Evolutionary conservation across 78 protist genomes (phyloP).

Genomic region (Neovahlkampfia damariscottae): DNA sequence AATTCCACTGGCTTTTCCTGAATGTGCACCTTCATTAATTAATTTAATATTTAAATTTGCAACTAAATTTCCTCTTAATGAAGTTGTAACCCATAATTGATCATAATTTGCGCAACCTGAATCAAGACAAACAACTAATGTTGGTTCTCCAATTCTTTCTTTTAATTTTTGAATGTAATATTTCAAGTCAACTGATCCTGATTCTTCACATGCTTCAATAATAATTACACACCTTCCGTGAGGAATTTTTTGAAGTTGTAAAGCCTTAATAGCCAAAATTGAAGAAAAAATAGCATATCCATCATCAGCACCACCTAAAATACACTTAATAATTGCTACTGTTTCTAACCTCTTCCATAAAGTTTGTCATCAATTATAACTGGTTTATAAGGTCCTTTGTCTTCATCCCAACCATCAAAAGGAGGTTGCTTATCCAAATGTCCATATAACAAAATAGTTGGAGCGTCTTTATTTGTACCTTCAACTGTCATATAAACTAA

Average conservation of each 20-base stretch:
- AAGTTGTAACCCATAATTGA: slow-evolving; percentile 47
- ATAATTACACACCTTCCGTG: slow-evolving; percentile 56
- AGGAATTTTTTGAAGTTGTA: slow-evolving; percentile 35
- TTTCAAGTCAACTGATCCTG: slow-evolving; percentile 56
- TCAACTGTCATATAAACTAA: slow-evolving; percentile 47
- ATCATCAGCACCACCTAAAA: slow-evolving; percentile 83
- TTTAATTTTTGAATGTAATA: slow-evolving; percentile 30
- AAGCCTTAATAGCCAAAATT: slow-evolving; percentile 40
- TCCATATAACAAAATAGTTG: slow-evolving; percentile 49
- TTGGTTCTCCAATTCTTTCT: slow-evolving; percentile 29
- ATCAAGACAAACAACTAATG: slow-evolving; percentile 69
- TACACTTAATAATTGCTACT: too few species aligned
- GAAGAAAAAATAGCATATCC: slow-evolving; percentile 73
- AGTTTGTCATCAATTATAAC: slow-evolving; percentile 35
- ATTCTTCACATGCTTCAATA: slow-evolving; percentile 75
- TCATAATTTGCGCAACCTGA: slow-evolving; percentile 68
- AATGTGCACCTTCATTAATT: slow-evolving; percentile 58
- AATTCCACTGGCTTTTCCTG: slow-evolving; percentile 67
- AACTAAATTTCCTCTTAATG: slow-evolving; percentile 58
- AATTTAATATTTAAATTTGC: slow-evolving; percentile 45
- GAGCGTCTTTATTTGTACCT: background rate
- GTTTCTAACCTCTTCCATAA: slow-evolving; percentile 83
- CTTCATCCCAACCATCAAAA: slow-evolving; percentile 52
- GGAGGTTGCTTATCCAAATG: slow-evolving; percentile 86
- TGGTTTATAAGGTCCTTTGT: slow-evolving; percentile 60